phyloP scores from a whole-genome alignment of 2,329 filamentous ascomycete species.

The Epichloe amarillans region DNA sequence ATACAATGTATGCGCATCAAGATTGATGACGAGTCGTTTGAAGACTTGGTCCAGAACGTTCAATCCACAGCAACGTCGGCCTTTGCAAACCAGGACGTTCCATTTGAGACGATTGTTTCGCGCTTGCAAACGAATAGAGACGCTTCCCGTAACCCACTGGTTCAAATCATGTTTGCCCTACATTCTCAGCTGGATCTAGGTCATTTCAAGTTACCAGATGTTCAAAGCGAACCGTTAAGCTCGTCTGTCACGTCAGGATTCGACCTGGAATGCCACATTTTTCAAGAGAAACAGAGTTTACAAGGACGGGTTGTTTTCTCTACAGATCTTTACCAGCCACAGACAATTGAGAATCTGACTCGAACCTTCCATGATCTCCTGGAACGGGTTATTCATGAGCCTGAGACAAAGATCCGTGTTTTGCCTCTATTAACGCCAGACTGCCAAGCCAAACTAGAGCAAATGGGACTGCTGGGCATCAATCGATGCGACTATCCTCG shows the following conservation, averaged over 20 bases:
- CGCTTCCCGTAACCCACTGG: constrained; percentile 9
- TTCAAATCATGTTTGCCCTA: constrained; percentile 10
- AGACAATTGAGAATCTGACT: neutral
- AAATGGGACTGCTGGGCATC: constrained; percentile 9
- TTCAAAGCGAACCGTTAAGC: constrained; percentile 5
- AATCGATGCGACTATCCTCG: constrained; percentile 8
- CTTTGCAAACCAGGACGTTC: constrained; percentile 11
- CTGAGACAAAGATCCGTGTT: constrained; percentile 1
- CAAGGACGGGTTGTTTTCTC: neutral
- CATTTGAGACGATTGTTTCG: constrained; percentile 9
- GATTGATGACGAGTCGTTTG: neutral
- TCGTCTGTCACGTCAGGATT: constrained; percentile 7
- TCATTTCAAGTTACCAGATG: constrained; percentile 8
- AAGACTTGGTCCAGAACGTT: neutral
- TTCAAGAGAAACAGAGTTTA: neutral
- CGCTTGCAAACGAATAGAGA: constrained; percentile 7
- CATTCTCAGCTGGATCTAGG: constrained; percentile 13
- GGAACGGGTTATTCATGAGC: constrained; percentile 7
- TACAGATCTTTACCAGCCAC: neutral
- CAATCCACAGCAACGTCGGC: neutral
- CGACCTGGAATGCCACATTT: constrained; percentile 9
- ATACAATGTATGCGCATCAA: constrained; percentile 14
- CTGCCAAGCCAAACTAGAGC: constrained; percentile 3
- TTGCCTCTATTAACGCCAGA: constrained; percentile 1
- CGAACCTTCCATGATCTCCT: neutral